Evolutionary conservation across 1,139 yeast genomes (phyloP).

Genomic region (Kodamaea fungicola): DNA sequence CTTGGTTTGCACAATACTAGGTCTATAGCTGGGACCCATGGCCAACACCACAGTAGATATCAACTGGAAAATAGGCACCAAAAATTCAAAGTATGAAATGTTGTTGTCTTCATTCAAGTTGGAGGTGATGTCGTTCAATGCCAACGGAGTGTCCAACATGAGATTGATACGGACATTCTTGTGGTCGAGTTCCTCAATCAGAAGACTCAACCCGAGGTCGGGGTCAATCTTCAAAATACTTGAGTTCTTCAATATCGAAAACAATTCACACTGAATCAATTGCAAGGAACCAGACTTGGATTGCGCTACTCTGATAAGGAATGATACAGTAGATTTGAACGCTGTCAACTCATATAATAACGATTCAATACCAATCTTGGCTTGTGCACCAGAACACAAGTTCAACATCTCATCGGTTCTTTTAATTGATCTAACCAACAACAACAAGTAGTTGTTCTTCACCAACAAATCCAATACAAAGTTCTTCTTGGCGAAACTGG

Average conservation of each 20-base stretch:
- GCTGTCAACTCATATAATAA: slow-evolving; percentile 71
- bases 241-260: slow-evolving; percentile 57
- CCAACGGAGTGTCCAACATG: slow-evolving; percentile 51
- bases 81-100: slow-evolving; percentile 62
- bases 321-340: slow-evolving; percentile 66
- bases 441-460: slow-evolving; percentile 60
- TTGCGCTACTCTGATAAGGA: slow-evolving; percentile 72
- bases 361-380: slow-evolving; percentile 45
- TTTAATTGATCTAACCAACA: slow-evolving; percentile 64
- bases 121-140: slow-evolving; percentile 22
- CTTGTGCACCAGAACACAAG: slow-evolving; percentile 25
- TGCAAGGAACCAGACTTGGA: slow-evolving; percentile 74
- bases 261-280: slow-evolving; percentile 69
- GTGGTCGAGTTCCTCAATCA: slow-evolving; percentile 20
- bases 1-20: slow-evolving; percentile 55
- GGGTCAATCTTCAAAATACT: slow-evolving; percentile 68
- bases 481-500: slow-evolving; percentile 46
- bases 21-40: slow-evolving; percentile 74
- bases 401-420: slow-evolving; percentile 63
- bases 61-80: slow-evolving; percentile 77
- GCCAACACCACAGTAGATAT: slow-evolving; percentile 66
- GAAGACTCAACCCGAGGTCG: slow-evolving; percentile 64
- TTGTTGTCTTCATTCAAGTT: slow-evolving; percentile 14
- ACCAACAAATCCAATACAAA: slow-evolving; percentile 60
- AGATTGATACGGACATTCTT: slow-evolving; percentile 34